Evolutionary conservation across 2,329 filamentous ascomycete genomes (phyloP).

Genomic region (Parafenestella ontariensis): DNA sequence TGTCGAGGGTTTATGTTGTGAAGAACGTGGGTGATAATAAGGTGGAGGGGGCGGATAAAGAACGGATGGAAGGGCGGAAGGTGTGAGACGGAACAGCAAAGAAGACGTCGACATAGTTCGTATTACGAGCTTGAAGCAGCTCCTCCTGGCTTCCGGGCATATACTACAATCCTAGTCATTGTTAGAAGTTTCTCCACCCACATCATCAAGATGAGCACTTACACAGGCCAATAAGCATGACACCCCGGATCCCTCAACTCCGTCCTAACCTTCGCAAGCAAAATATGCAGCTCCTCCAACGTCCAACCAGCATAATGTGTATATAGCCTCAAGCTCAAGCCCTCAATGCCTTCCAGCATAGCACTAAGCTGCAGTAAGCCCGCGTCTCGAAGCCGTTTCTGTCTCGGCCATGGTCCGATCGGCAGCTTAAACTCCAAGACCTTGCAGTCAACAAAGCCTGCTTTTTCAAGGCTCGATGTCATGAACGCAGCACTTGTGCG

Average conservation of each 20-base stretch:
- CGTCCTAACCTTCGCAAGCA: slow-evolving; percentile 38
- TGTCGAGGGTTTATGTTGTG: too few relatives aligned
- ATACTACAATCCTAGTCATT: background rate
- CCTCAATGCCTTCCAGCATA: slow-evolving; percentile 39
- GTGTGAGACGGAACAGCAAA: too few relatives aligned
- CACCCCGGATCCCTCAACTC: slow-evolving; percentile 38
- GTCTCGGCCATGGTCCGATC: slow-evolving; percentile 29
- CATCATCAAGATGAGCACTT: slow-evolving; percentile 11
- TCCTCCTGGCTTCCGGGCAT: background rate
- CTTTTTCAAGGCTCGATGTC: slow-evolving; percentile 17
- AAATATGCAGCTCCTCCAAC: slow-evolving; percentile 40
- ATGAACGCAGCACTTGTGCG: slow-evolving; percentile 31
- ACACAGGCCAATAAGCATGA: slow-evolving; percentile 41
- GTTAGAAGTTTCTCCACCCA: background rate
- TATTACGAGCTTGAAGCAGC: background rate
- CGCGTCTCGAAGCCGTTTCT: slow-evolving; percentile 28
- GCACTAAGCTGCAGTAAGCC: slow-evolving; percentile 36
- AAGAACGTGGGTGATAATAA: too few relatives aligned
- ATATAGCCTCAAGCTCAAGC: slow-evolving; percentile 29
- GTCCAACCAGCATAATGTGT: slow-evolving; percentile 35
- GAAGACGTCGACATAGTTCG: too few relatives aligned
- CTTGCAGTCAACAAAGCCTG: slow-evolving; percentile 28
- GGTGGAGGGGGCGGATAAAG: too few relatives aligned
- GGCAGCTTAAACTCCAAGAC: slow-evolving; percentile 29
- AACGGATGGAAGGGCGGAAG: too few relatives aligned